phyloP scores from a whole-genome alignment of 352 stramenopile species.

The Globisporangium nagaii region DNA sequence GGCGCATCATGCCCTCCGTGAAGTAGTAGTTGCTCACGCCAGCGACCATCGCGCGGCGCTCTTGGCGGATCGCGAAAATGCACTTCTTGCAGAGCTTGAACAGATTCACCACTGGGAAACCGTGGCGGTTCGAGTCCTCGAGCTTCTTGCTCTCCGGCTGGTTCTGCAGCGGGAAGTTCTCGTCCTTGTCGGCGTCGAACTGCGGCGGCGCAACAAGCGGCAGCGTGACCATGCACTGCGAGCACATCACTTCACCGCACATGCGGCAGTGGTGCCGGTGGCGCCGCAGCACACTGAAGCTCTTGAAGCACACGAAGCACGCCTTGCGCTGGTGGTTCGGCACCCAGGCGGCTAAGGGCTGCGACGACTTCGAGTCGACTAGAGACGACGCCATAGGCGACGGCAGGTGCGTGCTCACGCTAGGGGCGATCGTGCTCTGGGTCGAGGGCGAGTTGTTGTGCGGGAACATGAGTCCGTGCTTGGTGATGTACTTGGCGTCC shows the following conservation, averaged over 20 bases:
- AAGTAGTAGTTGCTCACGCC: slow-evolving; percentile 45
- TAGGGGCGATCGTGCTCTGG: slow-evolving; percentile 12
- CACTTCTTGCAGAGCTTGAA: slow-evolving; percentile 80
- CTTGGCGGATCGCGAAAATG: slow-evolving; percentile 56
- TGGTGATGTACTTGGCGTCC: slow-evolving; percentile 81
- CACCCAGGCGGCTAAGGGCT: slow-evolving; percentile 43
- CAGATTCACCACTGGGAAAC: slow-evolving; percentile 54
- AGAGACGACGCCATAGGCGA: slow-evolving; percentile 18
- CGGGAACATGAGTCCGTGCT: slow-evolving; percentile 67
- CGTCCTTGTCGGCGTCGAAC: slow-evolving; percentile 6
- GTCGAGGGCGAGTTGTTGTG: slow-evolving; percentile 13
- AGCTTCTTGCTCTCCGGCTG: slow-evolving; percentile 39
- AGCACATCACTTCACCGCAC: slow-evolving; percentile 74
- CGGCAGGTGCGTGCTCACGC: slow-evolving; percentile 26
- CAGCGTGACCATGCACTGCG: slow-evolving; percentile 59
- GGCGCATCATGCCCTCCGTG: slow-evolving; percentile 36
- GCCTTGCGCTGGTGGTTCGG: slow-evolving; percentile 54
- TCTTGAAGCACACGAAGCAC: slow-evolving; percentile 69
- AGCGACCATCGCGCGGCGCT: slow-evolving; percentile 50
- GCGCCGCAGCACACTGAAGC: slow-evolving; percentile 51
- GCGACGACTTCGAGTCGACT: slow-evolving; percentile 7
- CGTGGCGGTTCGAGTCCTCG: slow-evolving; percentile 28
- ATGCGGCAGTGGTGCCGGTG: slow-evolving; percentile 74
- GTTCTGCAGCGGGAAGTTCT: slow-evolving; percentile 21
- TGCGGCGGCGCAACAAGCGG: slow-evolving; percentile 40